Percentiles rank a stretch among this genome's conserved stretches.
Conservation (phyloP, 257 asterid species). For the Gardenia jasminoides region DNA sequence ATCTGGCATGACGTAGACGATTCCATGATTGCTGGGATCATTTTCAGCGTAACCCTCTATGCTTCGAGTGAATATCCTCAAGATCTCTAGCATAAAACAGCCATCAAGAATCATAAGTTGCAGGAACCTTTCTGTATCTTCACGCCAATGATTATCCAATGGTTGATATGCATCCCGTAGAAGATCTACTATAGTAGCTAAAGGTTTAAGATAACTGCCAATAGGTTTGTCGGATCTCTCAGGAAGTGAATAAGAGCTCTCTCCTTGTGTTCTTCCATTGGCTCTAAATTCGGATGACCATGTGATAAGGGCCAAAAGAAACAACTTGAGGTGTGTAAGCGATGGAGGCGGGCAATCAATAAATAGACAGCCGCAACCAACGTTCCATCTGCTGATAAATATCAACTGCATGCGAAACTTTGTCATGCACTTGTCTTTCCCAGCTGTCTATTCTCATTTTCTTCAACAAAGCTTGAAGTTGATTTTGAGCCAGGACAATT, state of each 20-base stretch:
- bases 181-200: conserved; percentile 25
- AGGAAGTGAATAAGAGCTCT: conserved; percentile 53
- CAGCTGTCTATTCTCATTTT: neutral
- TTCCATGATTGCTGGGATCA: conserved; percentile 27
- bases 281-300: conserved; percentile 16
- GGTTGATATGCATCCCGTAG: conserved; percentile 40
- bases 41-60: too few relatives aligned
- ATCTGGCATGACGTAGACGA: conserved; percentile 30
- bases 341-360: conserved; percentile 26
- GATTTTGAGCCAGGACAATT: too few relatives aligned
- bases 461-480: too few relatives aligned
- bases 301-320: conserved; percentile 57
- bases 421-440: conserved; percentile 30
- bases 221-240: conserved; percentile 31
- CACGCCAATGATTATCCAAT: conserved; percentile 12
- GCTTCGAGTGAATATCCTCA: too few relatives aligned
- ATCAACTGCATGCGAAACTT: conserved; percentile 4
- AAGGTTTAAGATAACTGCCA: conserved; percentile 13
- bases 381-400: conserved; percentile 13
- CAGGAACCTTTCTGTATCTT: neutral
- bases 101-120: too few relatives aligned
- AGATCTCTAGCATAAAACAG: too few relatives aligned
- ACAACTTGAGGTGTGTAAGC: conserved; percentile 49
- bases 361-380: conserved; percentile 47
- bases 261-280: conserved; percentile 55